Conservation (phyloP, 495 filamentous ascomycete species). For the Talaromyces thailandensis region DNA sequence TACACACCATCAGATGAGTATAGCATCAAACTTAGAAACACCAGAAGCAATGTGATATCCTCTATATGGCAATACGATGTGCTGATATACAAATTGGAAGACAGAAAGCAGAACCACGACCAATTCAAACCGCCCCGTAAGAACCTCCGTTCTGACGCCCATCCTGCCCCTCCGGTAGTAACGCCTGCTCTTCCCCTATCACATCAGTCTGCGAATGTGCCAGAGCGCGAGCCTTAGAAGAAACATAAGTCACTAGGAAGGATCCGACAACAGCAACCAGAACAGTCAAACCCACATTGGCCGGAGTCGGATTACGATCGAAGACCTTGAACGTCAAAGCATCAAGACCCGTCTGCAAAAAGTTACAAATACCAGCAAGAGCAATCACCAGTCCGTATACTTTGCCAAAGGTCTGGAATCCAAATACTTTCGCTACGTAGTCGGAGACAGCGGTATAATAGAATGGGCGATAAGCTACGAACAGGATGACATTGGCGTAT, state of each 20-base stretch:
- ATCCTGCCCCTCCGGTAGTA: background rate
- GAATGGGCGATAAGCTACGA: conserved; percentile 51
- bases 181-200: background rate
- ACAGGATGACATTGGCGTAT: conserved; percentile 71
- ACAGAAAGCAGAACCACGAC: background rate
- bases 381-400: conserved; percentile 96
- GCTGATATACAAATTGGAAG: background rate
- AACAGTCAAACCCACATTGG: conserved; percentile 61
- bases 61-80: background rate
- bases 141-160: background rate
- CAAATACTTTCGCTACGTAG: conserved; percentile 92
- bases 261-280: conserved; percentile 51
- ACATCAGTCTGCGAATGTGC: conserved; percentile 7
- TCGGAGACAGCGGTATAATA: conserved; percentile 55
- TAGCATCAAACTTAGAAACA: background rate
- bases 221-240: conserved; percentile 23
- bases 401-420: conserved; percentile 88
- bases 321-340: conserved; percentile 68
- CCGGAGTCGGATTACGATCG: conserved; percentile 61
- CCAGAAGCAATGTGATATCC: background rate
- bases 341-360: conserved; percentile 77
- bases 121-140: conserved; percentile 1
- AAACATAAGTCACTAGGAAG: conserved; percentile 53
- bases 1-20: background rate
- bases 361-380: conserved; percentile 77